Evolutionary conservation across 208 protist genomes (phyloP).

Genomic region (Trichomonas vaginalis): DNA sequence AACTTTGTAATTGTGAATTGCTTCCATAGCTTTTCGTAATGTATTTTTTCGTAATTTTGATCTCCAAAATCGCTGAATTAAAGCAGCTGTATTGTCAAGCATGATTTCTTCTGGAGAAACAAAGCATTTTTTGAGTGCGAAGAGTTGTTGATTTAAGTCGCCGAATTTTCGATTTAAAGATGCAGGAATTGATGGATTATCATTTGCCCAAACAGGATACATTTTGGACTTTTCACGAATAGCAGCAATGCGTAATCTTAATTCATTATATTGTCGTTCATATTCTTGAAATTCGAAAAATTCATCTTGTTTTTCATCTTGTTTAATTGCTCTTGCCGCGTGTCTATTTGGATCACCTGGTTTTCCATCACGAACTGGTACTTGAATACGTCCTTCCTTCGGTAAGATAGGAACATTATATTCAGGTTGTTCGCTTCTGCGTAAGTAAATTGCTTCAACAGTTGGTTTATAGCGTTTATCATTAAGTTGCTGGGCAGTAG

Average conservation of each 20-base stretch:
- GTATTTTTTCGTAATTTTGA: not conserved
- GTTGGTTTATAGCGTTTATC: conserved; percentile 12
- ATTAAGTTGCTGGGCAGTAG: not conserved
- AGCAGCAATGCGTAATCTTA: not conserved
- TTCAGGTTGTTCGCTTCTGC: not conserved
- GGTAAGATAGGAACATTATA: not conserved
- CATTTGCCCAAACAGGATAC: not conserved
- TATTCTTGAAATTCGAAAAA: not conserved
- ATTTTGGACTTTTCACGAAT: not conserved
- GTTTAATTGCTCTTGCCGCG: not conserved
- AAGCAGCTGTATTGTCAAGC: not conserved
- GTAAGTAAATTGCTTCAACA: conserved; percentile 10
- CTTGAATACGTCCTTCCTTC: not conserved
- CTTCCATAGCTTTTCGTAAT: no score
- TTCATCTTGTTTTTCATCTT: not conserved
- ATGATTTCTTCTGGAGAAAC: conserved; percentile 15
- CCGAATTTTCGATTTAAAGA: not conserved
- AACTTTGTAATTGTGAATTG: not conserved
- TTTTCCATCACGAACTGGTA: not conserved
- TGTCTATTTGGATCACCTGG: not conserved
- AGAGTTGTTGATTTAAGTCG: not conserved
- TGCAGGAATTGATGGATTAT: not conserved
- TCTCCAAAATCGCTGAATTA: not conserved
- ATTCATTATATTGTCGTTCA: not conserved
- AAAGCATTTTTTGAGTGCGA: conserved; percentile 17